These are phyloP conservation scores for Boletus rex-veris DNA, from an alignment of 768 basidiomycete genomes.

Conservation along the genomic window DNA sequence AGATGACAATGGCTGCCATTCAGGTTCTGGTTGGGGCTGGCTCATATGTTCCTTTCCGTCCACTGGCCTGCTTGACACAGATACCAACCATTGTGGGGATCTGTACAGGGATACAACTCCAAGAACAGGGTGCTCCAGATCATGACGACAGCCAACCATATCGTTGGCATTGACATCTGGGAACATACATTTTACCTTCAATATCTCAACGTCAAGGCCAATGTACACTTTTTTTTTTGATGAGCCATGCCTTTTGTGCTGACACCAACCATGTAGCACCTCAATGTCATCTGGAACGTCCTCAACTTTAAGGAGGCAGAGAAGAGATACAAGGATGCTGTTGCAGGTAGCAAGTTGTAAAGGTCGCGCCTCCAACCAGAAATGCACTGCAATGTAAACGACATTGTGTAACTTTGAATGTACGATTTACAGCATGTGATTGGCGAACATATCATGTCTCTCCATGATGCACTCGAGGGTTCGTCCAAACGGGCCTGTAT, in stretches of 20 bases:
- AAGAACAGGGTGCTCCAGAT: conserved; percentile 73
- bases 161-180: conserved; percentile 95
- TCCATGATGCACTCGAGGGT: no score
- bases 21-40: conserved; percentile 99
- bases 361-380: no score
- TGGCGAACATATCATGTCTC: no score
- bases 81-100: not conserved
- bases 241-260: no score
- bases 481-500: no score
- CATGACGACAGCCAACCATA: conserved; percentile 89
- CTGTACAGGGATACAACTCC: conserved; percentile 63
- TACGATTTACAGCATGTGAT: no score
- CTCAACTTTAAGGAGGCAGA: conserved; percentile 96
- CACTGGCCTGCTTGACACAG: no score
- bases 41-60: conserved; percentile 53
- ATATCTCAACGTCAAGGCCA: conserved; percentile 83
- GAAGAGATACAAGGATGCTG: conserved; percentile 31
- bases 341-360: no score
- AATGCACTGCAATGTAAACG: no score
- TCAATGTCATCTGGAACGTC: conserved; percentile 92
- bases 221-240: no score
- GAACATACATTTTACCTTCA: conserved; percentile 97
- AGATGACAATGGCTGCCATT: conserved; percentile 77
- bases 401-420: no score
- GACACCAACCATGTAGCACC: conserved; percentile 62